Evolutionary conservation across 768 basidiomycete species (phyloP), one percentile per base, ranked within the genome.

Genomic region (Xanthoconium purpureum): DNA sequence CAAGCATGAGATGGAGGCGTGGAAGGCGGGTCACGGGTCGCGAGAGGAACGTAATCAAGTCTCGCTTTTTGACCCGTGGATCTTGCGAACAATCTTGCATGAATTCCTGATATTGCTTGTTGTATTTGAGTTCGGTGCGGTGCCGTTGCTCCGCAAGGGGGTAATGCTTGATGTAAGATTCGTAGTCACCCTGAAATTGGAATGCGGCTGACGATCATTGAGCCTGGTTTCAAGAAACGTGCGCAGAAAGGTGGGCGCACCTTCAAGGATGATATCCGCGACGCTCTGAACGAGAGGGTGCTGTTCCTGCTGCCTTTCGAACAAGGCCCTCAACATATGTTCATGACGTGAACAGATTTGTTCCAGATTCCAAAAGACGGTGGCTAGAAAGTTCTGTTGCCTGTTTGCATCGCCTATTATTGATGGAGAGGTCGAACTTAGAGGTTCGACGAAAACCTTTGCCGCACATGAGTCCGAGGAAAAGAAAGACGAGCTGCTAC

Each of bases 11-110:
- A 42, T 82, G 82, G 1, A 94, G 76, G 29, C 94, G 81, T 8
- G 91, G 92, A 28, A 96, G 80, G n/a, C 92, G 86, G 5, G 91
- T 94, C 32, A 94, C 87, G 1, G 94, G 92, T 6, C 94, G 80
- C 13, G 89, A 91, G 28, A 95, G 78, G 64, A 96, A 89, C 3
- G 89, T 88, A 57, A 87, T 81, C 44, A 93, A 71, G 64, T 93
- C 91, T 45, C 89, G 84, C 68, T 87, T 89, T 50, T 79, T 83
- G 51, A 87, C 76, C 24, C 87, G 81, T 13, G 85, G 82, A 59
- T 92, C 83, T 43, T 76, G 76, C 3, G 83, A 78, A 37, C 82
- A 81, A 29, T 77, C 77, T 63, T 85, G 80, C 30, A 91, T 74
- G 63, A 93, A 91, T 18, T 73, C 68, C 55, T 81, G 80, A 67